Percentiles rank a stretch among this genome's conserved stretches.
phyloP scores from a whole-genome alignment of 106 monocot species.

The Acorus calamus region DNA sequence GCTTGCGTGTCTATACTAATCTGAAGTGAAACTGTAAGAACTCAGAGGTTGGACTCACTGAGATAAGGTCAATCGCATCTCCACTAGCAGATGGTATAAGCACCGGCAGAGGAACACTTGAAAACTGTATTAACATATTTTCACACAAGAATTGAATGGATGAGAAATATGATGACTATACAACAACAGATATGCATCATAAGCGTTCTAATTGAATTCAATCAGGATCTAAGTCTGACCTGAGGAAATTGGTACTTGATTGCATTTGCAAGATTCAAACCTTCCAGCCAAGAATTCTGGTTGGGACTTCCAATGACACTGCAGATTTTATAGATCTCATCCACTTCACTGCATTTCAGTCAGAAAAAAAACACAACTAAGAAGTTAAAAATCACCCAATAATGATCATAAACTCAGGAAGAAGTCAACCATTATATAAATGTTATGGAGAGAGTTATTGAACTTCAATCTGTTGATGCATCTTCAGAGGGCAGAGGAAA shows the following conservation, averaged over 20 bases:
- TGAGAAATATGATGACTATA: background rate
- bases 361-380: background rate
- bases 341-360: conserved; percentile 41
- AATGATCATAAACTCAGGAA: too few relatives aligned
- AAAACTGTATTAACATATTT: conserved; percentile 15
- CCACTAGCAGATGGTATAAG: conserved; percentile 52
- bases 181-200: background rate
- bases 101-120: conserved; percentile 28
- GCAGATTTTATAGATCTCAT: conserved; percentile 77
- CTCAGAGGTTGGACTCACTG: conserved; percentile 19
- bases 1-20: too few relatives aligned
- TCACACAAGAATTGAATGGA: background rate
- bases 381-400: too few relatives aligned
- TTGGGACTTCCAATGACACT: conserved; percentile 63
- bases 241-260: conserved; percentile 61
- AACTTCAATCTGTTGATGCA: too few relatives aligned
- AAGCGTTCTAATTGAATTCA: background rate
- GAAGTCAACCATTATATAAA: too few relatives aligned
- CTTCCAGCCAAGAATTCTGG: conserved; percentile 46
- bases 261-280: conserved; percentile 38
- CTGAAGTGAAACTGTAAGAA: too few relatives aligned
- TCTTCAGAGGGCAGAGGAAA: too few relatives aligned
- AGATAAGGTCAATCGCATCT: conserved; percentile 59
- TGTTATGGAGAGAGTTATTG: too few relatives aligned
- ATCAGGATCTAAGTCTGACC: conserved; percentile 21